Evolutionary conservation across 164 flowering plant genomes (phyloP).

Genomic region (Sedum album): DNA sequence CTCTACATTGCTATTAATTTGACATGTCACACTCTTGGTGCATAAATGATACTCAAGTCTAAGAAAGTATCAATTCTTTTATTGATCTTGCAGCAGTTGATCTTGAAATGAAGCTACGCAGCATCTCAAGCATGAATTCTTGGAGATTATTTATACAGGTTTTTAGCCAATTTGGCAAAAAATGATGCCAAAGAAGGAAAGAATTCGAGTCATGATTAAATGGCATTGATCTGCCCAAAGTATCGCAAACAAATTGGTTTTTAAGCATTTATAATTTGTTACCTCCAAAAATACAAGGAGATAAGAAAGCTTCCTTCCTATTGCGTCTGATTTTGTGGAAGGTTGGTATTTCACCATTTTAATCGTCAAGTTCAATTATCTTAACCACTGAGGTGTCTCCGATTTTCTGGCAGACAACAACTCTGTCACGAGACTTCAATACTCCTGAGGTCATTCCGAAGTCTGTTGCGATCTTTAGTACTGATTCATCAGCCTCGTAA

Average conservation of each 20-base stretch:
- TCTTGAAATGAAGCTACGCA: too few relatives aligned
- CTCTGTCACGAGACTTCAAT: conserved; percentile 52
- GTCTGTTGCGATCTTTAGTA: conserved; percentile 53
- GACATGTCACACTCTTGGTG: too few relatives aligned
- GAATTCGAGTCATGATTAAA: too few relatives aligned
- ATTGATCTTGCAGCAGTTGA: too few relatives aligned
- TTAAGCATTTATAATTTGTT: not conserved
- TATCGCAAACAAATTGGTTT: not conserved
- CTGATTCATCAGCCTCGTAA: conserved; percentile 40
- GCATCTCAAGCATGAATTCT: too few relatives aligned
- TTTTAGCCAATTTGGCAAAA: not conserved
- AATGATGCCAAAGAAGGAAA: not conserved
- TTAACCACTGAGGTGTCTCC: conserved; percentile 66
- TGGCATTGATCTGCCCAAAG: not conserved
- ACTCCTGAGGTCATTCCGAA: conserved; percentile 47
- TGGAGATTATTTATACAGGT: not conserved
- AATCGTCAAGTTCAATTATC: conserved; percentile 64
- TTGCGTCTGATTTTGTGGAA: not conserved
- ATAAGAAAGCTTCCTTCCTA: not conserved
- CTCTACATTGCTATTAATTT: too few relatives aligned
- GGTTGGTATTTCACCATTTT: not conserved
- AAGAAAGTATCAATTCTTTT: too few relatives aligned
- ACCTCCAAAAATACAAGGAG: not conserved
- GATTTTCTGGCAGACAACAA: conserved; percentile 62
- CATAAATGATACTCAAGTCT: too few relatives aligned